Conservation (phyloP, 768 basidiomycete species). For the Steccherinum ochraceum region DNA sequence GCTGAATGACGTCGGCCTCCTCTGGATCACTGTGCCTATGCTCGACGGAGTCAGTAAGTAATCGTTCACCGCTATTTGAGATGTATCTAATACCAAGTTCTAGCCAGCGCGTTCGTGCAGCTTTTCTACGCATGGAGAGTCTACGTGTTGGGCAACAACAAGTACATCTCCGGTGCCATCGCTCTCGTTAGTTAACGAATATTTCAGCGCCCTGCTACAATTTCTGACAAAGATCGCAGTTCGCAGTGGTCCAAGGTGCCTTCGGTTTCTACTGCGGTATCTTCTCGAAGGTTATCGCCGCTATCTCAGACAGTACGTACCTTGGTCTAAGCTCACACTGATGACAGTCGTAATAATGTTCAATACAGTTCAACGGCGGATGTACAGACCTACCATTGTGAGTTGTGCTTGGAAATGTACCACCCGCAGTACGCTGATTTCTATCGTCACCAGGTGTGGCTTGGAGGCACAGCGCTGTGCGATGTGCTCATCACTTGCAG, state of each 20-base stretch:
- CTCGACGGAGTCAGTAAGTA: slow-evolving; percentile 7
- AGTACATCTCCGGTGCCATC: not conserved
- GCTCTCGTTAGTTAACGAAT: not conserved
- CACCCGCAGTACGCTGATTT: not conserved
- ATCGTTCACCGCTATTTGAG: too few relatives aligned
- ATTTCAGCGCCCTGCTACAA: not conserved
- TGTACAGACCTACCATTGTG: slow-evolving; percentile 6
- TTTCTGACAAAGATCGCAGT: not conserved
- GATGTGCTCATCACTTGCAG: slow-evolving; percentile 16
- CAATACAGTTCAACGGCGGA: too few relatives aligned
- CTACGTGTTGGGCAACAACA: not conserved
- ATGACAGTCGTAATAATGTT: too few relatives aligned
- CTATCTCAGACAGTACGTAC: slow-evolving; percentile 3
- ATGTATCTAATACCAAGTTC: not conserved
- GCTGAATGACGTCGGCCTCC: slow-evolving; percentile 4
- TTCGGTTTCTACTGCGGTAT: slow-evolving; percentile 5
- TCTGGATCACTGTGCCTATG: slow-evolving; percentile 8
- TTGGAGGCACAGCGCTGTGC: slow-evolving; percentile 12
- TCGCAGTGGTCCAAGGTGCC: slow-evolving; percentile 1
- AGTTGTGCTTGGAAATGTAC: not conserved
- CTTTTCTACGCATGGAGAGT: slow-evolving; percentile 5
- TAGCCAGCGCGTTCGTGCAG: slow-evolving; percentile 4
- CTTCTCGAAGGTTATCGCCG: slow-evolving; percentile 1
- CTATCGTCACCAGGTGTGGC: slow-evolving; percentile 3
- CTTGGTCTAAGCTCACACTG: too few relatives aligned